These are phyloP conservation scores for Acanthochlamys bracteata DNA, from an alignment of 106 monocot species.

Conservation along the genomic window DNA sequence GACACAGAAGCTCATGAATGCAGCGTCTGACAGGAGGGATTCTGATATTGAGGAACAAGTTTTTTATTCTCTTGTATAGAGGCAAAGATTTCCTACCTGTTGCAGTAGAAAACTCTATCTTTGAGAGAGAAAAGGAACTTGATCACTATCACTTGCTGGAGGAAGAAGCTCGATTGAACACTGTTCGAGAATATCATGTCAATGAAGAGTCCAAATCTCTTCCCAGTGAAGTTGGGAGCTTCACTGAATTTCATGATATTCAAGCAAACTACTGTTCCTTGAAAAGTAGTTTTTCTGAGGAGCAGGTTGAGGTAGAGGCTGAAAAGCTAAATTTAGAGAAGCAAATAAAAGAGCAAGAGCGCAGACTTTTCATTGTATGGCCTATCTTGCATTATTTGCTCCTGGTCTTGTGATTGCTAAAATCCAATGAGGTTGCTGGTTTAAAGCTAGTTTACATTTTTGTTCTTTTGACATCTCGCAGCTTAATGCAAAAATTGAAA, in stretches of 20 bases:
- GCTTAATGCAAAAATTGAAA: conserved; percentile 68
- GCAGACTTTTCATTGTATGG: conserved; percentile 58
- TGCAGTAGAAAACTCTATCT: conserved; percentile 43
- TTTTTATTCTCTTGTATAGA: conserved; percentile 79
- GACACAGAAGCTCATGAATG: conserved; percentile 50
- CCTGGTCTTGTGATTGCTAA: neutral
- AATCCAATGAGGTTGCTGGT: neutral
- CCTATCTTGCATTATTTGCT: too few species aligned
- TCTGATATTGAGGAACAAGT: conserved; percentile 86
- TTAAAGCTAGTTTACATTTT: neutral
- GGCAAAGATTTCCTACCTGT: conserved; percentile 85
- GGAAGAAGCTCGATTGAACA: conserved; percentile 62
- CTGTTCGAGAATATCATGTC: conserved; percentile 10
- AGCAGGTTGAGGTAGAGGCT: conserved; percentile 39
- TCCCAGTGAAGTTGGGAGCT: conserved; percentile 35
- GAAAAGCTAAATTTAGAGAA: conserved; percentile 54
- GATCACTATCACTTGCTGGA: conserved; percentile 44
- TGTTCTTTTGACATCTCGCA: conserved; percentile 17
- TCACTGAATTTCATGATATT: conserved; percentile 56
- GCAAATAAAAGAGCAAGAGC: conserved; percentile 55
- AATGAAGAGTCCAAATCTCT: conserved; percentile 5
- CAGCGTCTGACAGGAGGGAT: conserved; percentile 93
- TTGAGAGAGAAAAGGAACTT: conserved; percentile 57
- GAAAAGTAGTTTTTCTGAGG: conserved; percentile 3
- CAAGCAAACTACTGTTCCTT: conserved; percentile 20